Evolutionary conservation across 305 asterid genomes (phyloP).

Genomic region (Rubia tinctorum): DNA sequence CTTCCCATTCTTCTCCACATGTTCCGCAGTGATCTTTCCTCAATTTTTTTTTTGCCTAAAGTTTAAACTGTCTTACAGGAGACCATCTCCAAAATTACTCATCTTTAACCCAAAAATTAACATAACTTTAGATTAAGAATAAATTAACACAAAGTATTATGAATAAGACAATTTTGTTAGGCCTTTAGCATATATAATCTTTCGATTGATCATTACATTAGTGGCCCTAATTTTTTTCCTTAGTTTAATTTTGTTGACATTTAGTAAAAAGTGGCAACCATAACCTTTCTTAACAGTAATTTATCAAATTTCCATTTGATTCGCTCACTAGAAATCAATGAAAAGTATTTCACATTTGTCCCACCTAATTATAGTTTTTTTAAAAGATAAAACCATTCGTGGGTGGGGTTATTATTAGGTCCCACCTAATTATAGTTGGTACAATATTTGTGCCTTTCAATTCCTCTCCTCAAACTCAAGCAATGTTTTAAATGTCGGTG

Average conservation of each 20-base stretch:
- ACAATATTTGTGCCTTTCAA: conserved; percentile 9
- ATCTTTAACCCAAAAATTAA: neutral
- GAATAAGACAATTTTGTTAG: neutral
- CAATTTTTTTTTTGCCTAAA: too few species aligned
- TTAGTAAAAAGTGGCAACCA: neutral
- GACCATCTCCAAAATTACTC: neutral
- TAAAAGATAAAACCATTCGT: too few species aligned
- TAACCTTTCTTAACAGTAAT: conserved; percentile 1
- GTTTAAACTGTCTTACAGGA: too few species aligned
- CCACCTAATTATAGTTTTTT: conserved; percentile 6
- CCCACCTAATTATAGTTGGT: too few species aligned
- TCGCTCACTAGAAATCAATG: neutral
- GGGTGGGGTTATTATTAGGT: too few species aligned
- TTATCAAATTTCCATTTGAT: conserved; percentile 1
- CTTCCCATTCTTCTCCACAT: too few species aligned
- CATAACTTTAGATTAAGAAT: neutral
- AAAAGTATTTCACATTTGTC: neutral
- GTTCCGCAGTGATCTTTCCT: too few species aligned
- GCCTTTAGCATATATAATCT: neutral
- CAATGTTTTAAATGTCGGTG: conserved; percentile 14
- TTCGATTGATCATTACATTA: neutral
- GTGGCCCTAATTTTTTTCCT: neutral
- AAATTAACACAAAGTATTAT: neutral
- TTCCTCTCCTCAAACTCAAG: conserved; percentile 5
- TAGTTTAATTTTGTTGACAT: neutral